Evolutionary conservation across 768 basidiomycete species (phyloP).

Genomic region (Tubosaeta sp.): DNA sequence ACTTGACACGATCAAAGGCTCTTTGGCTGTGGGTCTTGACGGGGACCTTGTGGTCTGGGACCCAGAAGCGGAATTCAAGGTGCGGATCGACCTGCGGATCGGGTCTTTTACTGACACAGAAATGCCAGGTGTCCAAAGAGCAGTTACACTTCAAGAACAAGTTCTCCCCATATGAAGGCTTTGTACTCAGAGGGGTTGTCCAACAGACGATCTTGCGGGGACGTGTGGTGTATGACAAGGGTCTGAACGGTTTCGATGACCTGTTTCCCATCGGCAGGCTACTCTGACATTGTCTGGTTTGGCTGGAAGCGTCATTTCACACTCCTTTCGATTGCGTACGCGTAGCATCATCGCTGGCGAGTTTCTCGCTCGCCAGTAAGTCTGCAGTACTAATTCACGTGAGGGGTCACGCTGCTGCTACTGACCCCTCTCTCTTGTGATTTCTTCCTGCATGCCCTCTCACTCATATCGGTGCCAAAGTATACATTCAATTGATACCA

Average conservation of each 20-base stretch:
- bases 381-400: no score
- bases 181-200: conserved; percentile 65
- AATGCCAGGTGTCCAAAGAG: conserved; percentile 64
- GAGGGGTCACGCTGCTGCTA: no score
- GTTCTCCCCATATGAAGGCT: conserved; percentile 83
- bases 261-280: conserved; percentile 35
- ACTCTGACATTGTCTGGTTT: conserved; percentile 22
- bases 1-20: conserved; percentile 65
- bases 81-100: conserved; percentile 13
- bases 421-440: no score
- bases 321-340: no score
- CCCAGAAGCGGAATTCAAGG: conserved; percentile 46
- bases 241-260: conserved; percentile 33
- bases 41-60: conserved; percentile 89
- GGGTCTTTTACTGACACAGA: conserved; percentile 1
- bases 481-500: no score
- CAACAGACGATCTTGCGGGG: conserved; percentile 80
- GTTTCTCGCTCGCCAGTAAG: no score
- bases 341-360: no score
- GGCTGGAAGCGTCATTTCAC: neutral
- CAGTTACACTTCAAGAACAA: conserved; percentile 89
- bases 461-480: no score
- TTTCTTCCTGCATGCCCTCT: no score
- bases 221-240: conserved; percentile 52
- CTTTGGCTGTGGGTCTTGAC: conserved; percentile 67